These are phyloP conservation scores for Mimosa pudica DNA, from an alignment of 306 rosid species.

Conservation along the genomic window DNA sequence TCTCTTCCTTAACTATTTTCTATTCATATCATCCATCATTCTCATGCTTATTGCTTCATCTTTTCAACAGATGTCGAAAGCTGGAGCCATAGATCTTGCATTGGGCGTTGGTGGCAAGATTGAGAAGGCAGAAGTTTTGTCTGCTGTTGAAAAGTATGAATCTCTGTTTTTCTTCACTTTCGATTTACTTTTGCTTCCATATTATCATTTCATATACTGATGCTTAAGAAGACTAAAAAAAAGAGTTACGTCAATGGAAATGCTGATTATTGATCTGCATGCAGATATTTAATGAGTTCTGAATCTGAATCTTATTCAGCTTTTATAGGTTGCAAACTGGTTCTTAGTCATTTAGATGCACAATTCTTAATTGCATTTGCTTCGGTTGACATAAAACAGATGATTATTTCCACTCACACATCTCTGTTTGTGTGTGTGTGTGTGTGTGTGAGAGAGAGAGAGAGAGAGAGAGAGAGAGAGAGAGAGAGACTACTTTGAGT, in stretches of 20 bases:
- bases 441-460: too few relatives aligned
- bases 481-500: not conserved
- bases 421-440: too few relatives aligned
- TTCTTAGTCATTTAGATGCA: not conserved
- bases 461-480: too few relatives aligned
- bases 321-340: not conserved
- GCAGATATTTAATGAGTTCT: not conserved
- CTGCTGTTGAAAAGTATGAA: conserved; percentile 70
- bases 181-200: conserved; percentile 10
- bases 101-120: conserved; percentile 79
- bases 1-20: not conserved
- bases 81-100: conserved; percentile 74
- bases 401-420: not conserved
- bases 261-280: not conserved
- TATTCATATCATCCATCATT: not conserved
- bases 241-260: not conserved
- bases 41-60: conserved; percentile 3
- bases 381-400: not conserved
- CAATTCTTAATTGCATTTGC: not conserved
- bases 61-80: conserved; percentile 47
- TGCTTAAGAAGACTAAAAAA: not conserved
- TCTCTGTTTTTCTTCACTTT: not conserved
- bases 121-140: conserved; percentile 60
- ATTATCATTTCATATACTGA: not conserved
- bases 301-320: not conserved